These are phyloP conservation scores for Iris macrosiphon DNA, from an alignment of 106 monocot species.

Conservation along the genomic window DNA sequence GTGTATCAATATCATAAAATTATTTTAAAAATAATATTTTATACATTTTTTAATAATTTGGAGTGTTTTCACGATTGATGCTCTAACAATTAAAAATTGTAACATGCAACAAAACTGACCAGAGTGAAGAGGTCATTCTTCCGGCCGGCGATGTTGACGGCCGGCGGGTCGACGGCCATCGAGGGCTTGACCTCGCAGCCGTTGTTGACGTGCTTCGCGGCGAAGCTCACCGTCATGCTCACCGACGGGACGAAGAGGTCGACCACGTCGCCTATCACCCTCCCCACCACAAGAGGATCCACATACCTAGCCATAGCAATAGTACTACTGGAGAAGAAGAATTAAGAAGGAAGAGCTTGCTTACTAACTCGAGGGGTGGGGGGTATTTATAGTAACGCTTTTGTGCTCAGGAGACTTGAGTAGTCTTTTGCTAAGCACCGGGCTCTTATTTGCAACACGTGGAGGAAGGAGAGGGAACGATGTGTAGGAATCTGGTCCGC, in stretches of 20 bases:
- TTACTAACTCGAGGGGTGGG: neutral
- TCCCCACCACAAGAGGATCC: slow-evolving; percentile 67
- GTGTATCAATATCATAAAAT: no score
- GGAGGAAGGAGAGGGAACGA: no score
- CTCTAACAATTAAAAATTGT: no score
- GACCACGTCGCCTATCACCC: slow-evolving; percentile 84
- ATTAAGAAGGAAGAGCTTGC: neutral
- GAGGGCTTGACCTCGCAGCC: slow-evolving; percentile 68
- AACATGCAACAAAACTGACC: slow-evolving; percentile 20
- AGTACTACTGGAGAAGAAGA: neutral
- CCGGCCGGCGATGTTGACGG: slow-evolving; percentile 41
- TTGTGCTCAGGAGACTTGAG: no score
- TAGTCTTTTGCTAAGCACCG: no score
- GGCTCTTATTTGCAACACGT: no score
- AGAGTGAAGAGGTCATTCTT: slow-evolving; percentile 38
- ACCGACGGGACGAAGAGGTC: slow-evolving; percentile 63
- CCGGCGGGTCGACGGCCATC: slow-evolving; percentile 26
- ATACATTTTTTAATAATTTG: no score
- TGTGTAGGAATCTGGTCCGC: no score
- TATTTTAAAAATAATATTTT: no score
- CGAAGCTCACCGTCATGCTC: slow-evolving; percentile 43
- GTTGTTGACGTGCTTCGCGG: slow-evolving; percentile 55
- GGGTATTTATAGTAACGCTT: neutral
- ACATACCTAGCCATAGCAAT: slow-evolving; percentile 42
- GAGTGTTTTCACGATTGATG: no score